Percentiles rank a stretch among this genome's conserved stretches.
Evolutionary conservation across 1,284 basidiomycete genomes (phyloP).

Genomic region (Melampsora medusae): DNA sequence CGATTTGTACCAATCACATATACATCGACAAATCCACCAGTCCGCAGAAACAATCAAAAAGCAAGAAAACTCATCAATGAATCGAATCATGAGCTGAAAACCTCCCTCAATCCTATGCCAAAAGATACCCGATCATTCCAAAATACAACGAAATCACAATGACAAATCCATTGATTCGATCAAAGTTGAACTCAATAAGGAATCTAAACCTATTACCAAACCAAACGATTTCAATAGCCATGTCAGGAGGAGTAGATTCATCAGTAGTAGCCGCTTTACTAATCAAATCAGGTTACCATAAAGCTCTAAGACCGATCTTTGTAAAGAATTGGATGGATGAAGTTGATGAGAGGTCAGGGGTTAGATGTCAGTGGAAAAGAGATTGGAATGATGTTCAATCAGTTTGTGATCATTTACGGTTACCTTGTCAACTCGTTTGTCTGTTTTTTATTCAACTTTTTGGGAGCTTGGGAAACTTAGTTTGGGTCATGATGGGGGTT

Average conservation of each 20-base stretch:
- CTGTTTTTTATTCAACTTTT: conserved; percentile 56
- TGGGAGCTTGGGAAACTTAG: neutral
- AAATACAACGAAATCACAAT: no score
- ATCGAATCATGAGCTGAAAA: no score
- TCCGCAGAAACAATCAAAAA: no score
- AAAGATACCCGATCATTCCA: no score
- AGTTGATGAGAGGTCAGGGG: conserved; percentile 64
- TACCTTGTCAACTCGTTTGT: conserved; percentile 56
- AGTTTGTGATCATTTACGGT: conserved; percentile 63
- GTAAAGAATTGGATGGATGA: conserved; percentile 96
- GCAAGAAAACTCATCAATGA: no score
- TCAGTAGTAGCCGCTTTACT: conserved; percentile 75
- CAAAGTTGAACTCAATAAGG: no score
- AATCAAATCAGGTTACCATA: conserved; percentile 62
- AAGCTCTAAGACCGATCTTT: conserved; percentile 58
- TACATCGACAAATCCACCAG: no score
- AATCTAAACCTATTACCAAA: no score
- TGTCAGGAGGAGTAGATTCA: conserved; percentile 96
- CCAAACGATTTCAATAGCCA: conserved; percentile 73
- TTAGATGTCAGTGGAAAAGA: conserved; percentile 88
- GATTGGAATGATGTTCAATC: conserved; percentile 87
- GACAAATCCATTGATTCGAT: no score
- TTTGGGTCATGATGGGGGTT: conserved; percentile 36
- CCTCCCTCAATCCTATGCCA: no score
- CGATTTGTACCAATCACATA: no score